Evolutionary conservation across 2,329 filamentous ascomycete genomes (phyloP).

Genomic region (Cytospora paraplurivora): DNA sequence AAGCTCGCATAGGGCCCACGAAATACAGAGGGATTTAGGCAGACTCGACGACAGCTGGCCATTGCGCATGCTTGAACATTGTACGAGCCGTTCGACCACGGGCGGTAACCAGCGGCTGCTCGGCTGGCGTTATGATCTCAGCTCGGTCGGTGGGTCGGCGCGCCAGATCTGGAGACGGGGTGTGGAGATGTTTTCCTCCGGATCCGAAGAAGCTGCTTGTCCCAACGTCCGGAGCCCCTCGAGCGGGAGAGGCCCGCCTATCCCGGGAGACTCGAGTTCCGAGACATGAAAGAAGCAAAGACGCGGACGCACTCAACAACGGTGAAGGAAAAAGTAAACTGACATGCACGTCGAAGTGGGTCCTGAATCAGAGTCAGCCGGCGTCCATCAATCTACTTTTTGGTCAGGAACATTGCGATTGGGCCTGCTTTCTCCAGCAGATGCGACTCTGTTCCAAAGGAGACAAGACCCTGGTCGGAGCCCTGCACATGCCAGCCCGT

Average conservation of each 20-base stretch:
- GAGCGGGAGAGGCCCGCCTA: constrained; percentile 4
- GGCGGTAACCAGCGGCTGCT: neutral
- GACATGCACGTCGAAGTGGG: constrained; percentile 24
- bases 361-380: constrained; percentile 24
- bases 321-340: constrained; percentile 25
- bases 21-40: neutral
- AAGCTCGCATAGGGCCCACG: neutral
- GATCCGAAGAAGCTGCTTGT: neutral
- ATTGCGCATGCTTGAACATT: neutral
- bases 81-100: neutral
- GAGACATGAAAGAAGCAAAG: constrained; percentile 18
- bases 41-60: neutral
- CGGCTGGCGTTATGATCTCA: neutral
- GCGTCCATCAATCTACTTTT: constrained; percentile 17
- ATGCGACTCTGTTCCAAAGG: constrained; percentile 9
- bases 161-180: neutral
- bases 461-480: constrained; percentile 8
- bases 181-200: neutral
- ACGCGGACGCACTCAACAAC: constrained; percentile 17
- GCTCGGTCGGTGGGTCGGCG: neutral
- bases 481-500: constrained; percentile 11
- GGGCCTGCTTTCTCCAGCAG: constrained; percentile 15
- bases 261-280: constrained; percentile 16
- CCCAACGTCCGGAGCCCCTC: neutral
- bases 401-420: constrained; percentile 13